Evolutionary conservation across 345 rosid species (phyloP), one percentile per base, ranked within the genome.

Genomic region (Populus euphratica): DNA sequence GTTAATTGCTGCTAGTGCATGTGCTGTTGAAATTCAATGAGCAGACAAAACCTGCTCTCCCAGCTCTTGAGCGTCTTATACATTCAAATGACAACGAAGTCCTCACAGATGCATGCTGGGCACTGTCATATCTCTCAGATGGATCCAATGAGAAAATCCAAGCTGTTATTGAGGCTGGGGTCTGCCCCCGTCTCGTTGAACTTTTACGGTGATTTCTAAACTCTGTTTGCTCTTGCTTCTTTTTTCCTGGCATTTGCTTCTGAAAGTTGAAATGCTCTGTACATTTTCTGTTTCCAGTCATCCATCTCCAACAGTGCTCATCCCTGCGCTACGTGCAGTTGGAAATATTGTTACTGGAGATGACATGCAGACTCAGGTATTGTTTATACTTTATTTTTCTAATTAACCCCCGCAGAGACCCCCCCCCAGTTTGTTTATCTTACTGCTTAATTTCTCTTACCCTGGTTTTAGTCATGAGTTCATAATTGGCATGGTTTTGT

Each of bases 291-390:
- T 56, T 75, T 52, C 29, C 64, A 81, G 84, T 16, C 78, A 77
- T 77, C 78, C 78, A 25, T 73, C 84, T 38, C 78, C 81, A 17
- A 66, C 84, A 44, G 84, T 77, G 77, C 78, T 77, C 23, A 69
- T 81, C 69, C 84, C 84, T 23, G 81, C 84, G 8, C 61, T 81
- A 54, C 81, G 80, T 13, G 73, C 84, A 59, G 71, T 81, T 68
- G 80, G 84, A 77, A 81, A 81, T 50, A 77, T 81, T 77, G 84
- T 81, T 20, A 77, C 81, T 56, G 84, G 84, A 61, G 84, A 81
- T 73, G 84, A 81, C 54, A 72, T 73, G 59, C 84, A 81, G 72
- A 81, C 84, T 35, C 84, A 81, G 81, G 84, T 77, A 77, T 20
- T 52, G 23, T 23, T 5, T 52, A 2, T 52, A 33, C 35, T 20